Base-by-base conservation (phyloP, 2,329 filamentous ascomycete genomes). In the Colletotrichum higginsianum region DNA sequence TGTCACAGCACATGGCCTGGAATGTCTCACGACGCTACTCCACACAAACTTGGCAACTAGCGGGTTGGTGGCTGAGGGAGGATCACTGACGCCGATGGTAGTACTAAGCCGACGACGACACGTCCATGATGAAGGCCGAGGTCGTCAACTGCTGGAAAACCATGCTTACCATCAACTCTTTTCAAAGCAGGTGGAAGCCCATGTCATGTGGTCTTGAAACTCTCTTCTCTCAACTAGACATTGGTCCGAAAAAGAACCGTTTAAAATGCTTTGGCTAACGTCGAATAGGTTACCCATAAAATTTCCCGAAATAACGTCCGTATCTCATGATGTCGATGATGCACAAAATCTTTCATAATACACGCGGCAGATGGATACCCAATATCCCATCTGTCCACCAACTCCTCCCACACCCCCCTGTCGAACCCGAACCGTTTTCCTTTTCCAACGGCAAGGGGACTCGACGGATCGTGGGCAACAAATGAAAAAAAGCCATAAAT, bases 261-360 rank as follows among this genome's bases (percentile, higher is more conserved):
- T 58, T 49, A 44, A 46, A 64, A 69, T 64, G 64, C 47, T 69
- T 55, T 64, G 65, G 65, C 69, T 72, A 64, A 69, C 65, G 60
- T 68, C 40, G 60, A 64, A 64, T 44, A 61, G 23, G 40, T 55
- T 72, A 55, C 65, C 53, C 58, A 60, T 52, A 67, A 53, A 42
- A 62, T 42, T 60, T 58, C 65, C 65, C 58, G 18, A 67, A 63
- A 60, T 63, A 68, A 21, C 21, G 68, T 71, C 68, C 68, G 47
- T 71, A 69, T 68, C 69, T 72, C 69, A 72, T 71, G 52, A 71
- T 68, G 65, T 35, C 55, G 52, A 58, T 62, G 58, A 68, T 72
- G 69, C 69, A 60, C 69, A 72, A 30, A 68, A 9, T 64, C 53
- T 55, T 68, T 63, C 69, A 72, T 69, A 72, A 60, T 64, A 72